Evolutionary conservation across 768 basidiomycete species (phyloP).

Genomic region (Phlebiopsis flavidoalba): DNA sequence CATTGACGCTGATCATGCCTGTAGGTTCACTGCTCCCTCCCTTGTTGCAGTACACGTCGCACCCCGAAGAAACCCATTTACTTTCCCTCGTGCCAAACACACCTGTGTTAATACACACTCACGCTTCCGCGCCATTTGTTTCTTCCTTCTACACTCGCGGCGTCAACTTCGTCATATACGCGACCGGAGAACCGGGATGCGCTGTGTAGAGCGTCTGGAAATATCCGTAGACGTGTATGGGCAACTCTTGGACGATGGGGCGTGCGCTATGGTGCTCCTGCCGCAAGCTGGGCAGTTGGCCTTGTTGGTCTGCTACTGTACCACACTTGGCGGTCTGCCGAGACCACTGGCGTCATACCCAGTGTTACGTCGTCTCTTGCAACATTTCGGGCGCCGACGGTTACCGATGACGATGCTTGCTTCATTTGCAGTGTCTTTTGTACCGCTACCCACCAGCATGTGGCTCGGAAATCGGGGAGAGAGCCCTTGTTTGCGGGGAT

Average conservation of each 20-base stretch:
- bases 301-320: conserved; percentile 57
- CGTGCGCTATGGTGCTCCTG: conserved; percentile 67
- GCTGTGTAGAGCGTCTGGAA: conserved; percentile 32
- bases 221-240: conserved; percentile 68
- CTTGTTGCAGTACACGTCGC: conserved; percentile 59
- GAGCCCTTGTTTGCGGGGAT: conserved; percentile 43
- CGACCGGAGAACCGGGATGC: conserved; percentile 49
- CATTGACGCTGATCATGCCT: neutral
- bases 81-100: conserved; percentile 43
- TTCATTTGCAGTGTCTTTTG: conserved; percentile 41
- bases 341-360: conserved; percentile 34
- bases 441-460: conserved; percentile 52
- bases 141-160: conserved; percentile 28
- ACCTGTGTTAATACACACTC: conserved; percentile 59
- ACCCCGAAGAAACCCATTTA: conserved; percentile 61
- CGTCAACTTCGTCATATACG: conserved; percentile 54
- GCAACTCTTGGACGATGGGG: conserved; percentile 67
- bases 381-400: conserved; percentile 32
- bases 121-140: conserved; percentile 64
- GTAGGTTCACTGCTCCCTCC: conserved; percentile 56
- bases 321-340: conserved; percentile 37
- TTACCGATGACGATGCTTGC: conserved; percentile 38
- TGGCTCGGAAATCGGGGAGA: conserved; percentile 60
- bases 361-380: conserved; percentile 45
- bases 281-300: conserved; percentile 71